Evolutionary conservation across 257 asterid genomes (phyloP).

Genomic region (Solanum chilense): DNA sequence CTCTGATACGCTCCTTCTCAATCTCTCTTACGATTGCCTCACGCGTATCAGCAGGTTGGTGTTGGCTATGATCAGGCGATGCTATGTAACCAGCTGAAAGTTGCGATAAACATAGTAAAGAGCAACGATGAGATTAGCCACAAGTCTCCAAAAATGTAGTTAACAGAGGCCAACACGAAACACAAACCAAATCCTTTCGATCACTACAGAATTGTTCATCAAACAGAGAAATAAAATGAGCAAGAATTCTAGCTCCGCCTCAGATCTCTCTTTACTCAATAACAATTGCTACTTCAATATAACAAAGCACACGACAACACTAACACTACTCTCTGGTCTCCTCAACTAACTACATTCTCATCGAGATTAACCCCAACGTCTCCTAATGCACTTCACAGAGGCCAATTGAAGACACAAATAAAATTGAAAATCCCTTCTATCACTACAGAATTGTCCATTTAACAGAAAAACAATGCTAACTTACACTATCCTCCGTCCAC

Average conservation of each 20-base stretch:
- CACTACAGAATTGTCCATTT: neutral
- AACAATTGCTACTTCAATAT: neutral
- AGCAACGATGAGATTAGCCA: neutral
- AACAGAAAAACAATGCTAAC: neutral
- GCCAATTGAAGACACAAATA: neutral
- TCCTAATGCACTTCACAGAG: neutral
- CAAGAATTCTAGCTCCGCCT: neutral
- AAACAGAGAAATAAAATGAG: neutral
- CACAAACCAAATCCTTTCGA: neutral
- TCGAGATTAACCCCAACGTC: neutral
- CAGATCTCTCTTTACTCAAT: neutral
- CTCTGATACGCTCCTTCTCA: constrained; percentile 41
- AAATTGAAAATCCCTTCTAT: neutral
- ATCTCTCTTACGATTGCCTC: constrained; percentile 20
- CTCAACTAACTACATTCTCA: neutral
- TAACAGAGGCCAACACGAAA: neutral
- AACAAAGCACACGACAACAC: neutral
- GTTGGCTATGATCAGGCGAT: neutral
- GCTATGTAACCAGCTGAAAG: constrained; percentile 22
- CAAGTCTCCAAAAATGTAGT: neutral
- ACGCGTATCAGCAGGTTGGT: neutral
- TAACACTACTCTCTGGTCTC: neutral
- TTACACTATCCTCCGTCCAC: neutral
- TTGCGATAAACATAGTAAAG: neutral
- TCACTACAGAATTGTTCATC: neutral